Evolutionary conservation across 2,329 filamentous ascomycete genomes (phyloP), one percentile per base, ranked within the genome.

Genomic region (Rugonectria rugulosa): DNA sequence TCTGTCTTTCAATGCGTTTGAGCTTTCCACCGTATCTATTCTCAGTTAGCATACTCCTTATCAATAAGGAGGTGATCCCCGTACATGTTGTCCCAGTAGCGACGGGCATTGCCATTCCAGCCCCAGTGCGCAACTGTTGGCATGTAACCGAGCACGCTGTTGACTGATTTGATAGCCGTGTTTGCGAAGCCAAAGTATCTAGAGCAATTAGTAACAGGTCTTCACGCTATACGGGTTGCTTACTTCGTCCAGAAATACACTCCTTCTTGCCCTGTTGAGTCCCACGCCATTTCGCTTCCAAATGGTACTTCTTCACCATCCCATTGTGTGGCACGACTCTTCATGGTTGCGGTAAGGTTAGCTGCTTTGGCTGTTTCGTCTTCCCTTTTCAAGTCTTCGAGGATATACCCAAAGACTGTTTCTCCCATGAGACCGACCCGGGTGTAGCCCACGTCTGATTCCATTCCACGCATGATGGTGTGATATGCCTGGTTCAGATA

Each of bases 231-330:
- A 6, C 14, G 17, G 14, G 14, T 3, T 8, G 24, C 61, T 26
- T 31, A 77, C 76, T 77, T 79, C 6, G 77, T 73, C 83, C 83
- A 86, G 56, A 83, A 83, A 56, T 84, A 87, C 0, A 87, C 81
- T 1, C 83, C 83, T 64, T 87, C 84, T 58, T 87, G 83, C 0
- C 82, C 83, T 0, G 84, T 87, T 0, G 80, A 85, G 53, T 87
- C 84, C 84, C 84, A 87, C 0, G 83, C 79, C 81, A 84, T 83
- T 65, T 87, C 84, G 45, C 81, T 85, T 0, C 83, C 84, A 56
- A 79, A 87, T 0, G 84, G 84, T 5, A 82, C 79, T 7, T 75
- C 73, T 46, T 80, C 70, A 0, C 70, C 71, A n/a, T 80, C 68
- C 84, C 84, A 87, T 1, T 70, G 63, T 3, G 73, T 57, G 1